A percentile compares a stretch with the other conserved stretches of the same genome.
Evolutionary conservation across 108 stramenopile genomes (phyloP).

Genomic region (Nannochloropsis granulata): DNA sequence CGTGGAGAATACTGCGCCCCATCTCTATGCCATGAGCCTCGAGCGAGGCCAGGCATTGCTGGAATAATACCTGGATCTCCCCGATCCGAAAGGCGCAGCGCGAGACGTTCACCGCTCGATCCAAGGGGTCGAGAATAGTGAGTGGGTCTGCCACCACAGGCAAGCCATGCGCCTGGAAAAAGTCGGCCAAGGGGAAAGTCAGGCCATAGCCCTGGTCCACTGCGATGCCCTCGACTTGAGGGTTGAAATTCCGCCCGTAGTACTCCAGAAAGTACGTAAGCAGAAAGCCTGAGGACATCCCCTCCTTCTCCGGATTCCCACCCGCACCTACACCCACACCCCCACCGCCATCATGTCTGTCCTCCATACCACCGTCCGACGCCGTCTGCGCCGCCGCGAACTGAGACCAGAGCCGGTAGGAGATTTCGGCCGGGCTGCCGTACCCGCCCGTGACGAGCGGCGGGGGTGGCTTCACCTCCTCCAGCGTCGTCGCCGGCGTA

Average conservation of each 20-base stretch:
- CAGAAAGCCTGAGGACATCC: neutral
- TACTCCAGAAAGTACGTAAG: neutral
- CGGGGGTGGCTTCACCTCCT: neutral
- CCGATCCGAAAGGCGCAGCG: slow-evolving; percentile 14
- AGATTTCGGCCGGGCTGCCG: neutral
- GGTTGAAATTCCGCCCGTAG: neutral
- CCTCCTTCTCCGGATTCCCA: neutral
- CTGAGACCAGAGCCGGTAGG: neutral
- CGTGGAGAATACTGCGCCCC: neutral
- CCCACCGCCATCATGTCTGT: neutral
- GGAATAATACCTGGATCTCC: slow-evolving; percentile 20
- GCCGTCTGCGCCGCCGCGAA: neutral
- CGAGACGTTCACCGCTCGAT: slow-evolving; percentile 7
- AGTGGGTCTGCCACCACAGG: slow-evolving; percentile 20
- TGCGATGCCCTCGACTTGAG: neutral
- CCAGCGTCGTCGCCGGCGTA: neutral
- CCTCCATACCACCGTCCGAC: neutral
- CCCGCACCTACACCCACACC: neutral
- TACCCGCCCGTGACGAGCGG: neutral
- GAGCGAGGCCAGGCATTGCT: slow-evolving; percentile 14
- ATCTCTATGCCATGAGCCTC: slow-evolving; percentile 12
- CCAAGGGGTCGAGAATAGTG: slow-evolving; percentile 17
- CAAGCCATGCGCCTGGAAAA: neutral
- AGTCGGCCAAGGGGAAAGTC: neutral
- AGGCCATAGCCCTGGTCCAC: neutral